Percentiles rank a stretch among this genome's conserved stretches.
Evolutionary conservation across 352 stramenopile species (phyloP).

Genomic region (Phytopythium aichiense): DNA sequence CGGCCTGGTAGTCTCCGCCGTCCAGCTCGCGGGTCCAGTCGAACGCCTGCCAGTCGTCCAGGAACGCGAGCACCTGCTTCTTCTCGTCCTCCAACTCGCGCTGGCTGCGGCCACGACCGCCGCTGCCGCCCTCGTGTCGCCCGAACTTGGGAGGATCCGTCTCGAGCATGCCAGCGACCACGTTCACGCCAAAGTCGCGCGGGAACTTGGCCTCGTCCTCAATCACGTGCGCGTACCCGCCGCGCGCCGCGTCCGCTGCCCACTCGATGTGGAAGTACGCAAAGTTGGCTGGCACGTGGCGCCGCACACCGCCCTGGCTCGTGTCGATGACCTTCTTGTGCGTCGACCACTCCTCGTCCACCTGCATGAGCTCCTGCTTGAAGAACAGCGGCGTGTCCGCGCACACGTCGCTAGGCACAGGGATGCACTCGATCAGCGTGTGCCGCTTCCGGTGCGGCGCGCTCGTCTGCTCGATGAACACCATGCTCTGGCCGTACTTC

Average conservation of each 20-base stretch:
- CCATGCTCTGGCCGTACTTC: slow-evolving; percentile 48
- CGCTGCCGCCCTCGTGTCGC: slow-evolving; percentile 22
- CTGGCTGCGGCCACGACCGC: slow-evolving; percentile 10
- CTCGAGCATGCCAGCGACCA: slow-evolving; percentile 73
- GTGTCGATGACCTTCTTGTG: slow-evolving; percentile 84
- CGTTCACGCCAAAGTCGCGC: slow-evolving; percentile 70
- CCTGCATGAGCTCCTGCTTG: slow-evolving; percentile 79
- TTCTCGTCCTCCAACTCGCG: slow-evolving; percentile 50
- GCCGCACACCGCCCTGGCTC: slow-evolving; percentile 48
- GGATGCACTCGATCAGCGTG: slow-evolving; percentile 78
- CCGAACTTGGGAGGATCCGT: slow-evolving; percentile 65
- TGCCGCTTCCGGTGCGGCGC: slow-evolving; percentile 57
- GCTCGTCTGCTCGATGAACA: slow-evolving; percentile 81
- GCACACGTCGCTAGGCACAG: slow-evolving; percentile 54
- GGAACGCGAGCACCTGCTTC: slow-evolving; percentile 49
- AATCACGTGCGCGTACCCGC: slow-evolving; percentile 79
- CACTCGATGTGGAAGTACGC: slow-evolving; percentile 87
- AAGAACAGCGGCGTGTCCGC: slow-evolving; percentile 74
- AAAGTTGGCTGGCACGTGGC: slow-evolving; percentile 69
- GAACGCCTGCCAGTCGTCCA: slow-evolving; percentile 63
- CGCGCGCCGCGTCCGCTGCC: slow-evolving; percentile 17
- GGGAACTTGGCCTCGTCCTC: slow-evolving; percentile 76
- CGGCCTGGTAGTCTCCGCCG: slow-evolving; percentile 39
- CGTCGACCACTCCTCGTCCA: slow-evolving; percentile 71
- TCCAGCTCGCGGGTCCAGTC: slow-evolving; percentile 76